Conservation (phyloP, 371 early-diverging fungal species). For the Rhizopus sp. region DNA sequence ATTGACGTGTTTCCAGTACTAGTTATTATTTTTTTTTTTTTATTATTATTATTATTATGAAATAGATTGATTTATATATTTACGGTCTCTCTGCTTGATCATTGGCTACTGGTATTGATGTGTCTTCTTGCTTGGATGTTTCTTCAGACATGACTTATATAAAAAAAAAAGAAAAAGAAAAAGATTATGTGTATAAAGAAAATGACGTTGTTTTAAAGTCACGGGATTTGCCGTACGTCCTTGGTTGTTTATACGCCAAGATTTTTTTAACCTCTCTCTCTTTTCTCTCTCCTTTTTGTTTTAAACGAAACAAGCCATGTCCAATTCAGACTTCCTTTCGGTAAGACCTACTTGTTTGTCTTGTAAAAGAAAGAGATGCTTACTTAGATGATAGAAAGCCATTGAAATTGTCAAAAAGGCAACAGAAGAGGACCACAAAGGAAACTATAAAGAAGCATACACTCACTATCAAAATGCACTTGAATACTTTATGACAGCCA, state of each 20-base stretch:
- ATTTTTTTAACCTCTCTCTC: constrained; percentile 4
- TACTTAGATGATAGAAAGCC: constrained; percentile 62
- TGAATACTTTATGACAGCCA: constrained; percentile 92
- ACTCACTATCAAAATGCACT: constrained; percentile 83
- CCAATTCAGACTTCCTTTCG: constrained; percentile 39
- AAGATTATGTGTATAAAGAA: background rate
- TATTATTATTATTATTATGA: background rate
- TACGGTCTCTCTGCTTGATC: constrained; percentile 1
- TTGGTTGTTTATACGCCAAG: background rate
- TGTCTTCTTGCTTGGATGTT: background rate
- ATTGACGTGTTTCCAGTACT: no score
- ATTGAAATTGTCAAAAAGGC: constrained; percentile 90
- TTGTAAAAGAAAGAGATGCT: background rate
- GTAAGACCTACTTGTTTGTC: constrained; percentile 20
- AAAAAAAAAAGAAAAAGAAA: constrained; percentile 1
- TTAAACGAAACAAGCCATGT: constrained; percentile 16
- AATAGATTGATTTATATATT: background rate
- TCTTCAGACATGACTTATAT: background rate
- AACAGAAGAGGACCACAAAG: constrained; percentile 90
- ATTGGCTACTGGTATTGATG: background rate
- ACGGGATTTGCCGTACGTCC: background rate
- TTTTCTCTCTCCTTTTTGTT: background rate
- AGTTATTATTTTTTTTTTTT: background rate
- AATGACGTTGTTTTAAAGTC: constrained; percentile 3
- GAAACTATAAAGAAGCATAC: constrained; percentile 92